Base-by-base conservation (phyloP, 768 basidiomycete species). In the Lyophyllum atratum region DNA sequence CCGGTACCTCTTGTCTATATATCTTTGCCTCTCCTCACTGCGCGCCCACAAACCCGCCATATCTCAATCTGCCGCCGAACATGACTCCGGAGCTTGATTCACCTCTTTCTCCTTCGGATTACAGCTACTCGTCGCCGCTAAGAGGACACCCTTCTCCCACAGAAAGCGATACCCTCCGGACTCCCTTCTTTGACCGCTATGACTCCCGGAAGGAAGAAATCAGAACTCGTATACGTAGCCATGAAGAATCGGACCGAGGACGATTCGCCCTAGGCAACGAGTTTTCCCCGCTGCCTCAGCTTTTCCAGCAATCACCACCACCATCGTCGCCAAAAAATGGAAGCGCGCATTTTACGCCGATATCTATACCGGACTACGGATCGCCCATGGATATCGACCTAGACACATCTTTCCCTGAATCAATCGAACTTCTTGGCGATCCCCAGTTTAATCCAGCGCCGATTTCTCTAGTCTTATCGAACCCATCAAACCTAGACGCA, bases 91-190 rank as follows among this genome's bases (percentile, higher is more conserved):
- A 67, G 26, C 65, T 66, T 46, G 64, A 62, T 58, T 68, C 68
- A 26, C 66, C 67, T 61, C 67, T 70, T 56, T 76, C 74, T 39
- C 73, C 74, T 37, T 64, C 64, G 24, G 63, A 58, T 34, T 64
- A 63, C 54, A 65, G 64, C 39, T 73, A 70, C 63, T 64, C 69
- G 48, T 63, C 65, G 24, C 66, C 65, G 17, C 53, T 67, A 54
- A 49, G 45, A 52, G 70, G 66, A 50, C 73, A 71, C 65, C 60
- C 68, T n/a, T 67, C 67, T 31, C 68, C 67, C 17, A 48, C 74
- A 54, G 76, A 78, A 65, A 76, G 74, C 64, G 74, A 78, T 67
- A 66, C 70, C 53, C 66, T 78, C 52, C 70, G 74, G 59, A 78
- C 76, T 34, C 78, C 77, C 29, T 70, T 71, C 56, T 68, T 73